Percentiles rank a stretch among this genome's conserved stretches.
These are phyloP conservation scores for Scutellaria barbata DNA, from an alignment of 257 asterid genomes.

Conservation along the genomic window DNA sequence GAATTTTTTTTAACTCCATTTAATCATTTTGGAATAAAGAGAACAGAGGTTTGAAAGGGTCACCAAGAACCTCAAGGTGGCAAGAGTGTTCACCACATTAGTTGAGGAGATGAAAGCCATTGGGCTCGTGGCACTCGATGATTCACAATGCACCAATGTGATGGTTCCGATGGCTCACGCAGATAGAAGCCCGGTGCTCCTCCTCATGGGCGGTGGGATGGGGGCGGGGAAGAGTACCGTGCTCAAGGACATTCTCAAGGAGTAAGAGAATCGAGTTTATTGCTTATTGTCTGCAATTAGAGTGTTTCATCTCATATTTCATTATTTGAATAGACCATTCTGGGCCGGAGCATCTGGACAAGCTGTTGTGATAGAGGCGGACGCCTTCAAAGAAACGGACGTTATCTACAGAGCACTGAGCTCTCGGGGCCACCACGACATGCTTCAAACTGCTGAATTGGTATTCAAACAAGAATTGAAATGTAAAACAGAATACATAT, in stretches of 20 bases:
- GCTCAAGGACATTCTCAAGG: constrained; percentile 93
- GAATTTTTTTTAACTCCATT: too few species aligned
- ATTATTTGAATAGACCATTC: constrained; percentile 63
- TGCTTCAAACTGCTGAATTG: constrained; percentile 95
- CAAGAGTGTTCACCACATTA: constrained; percentile 83
- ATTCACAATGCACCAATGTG: constrained; percentile 89
- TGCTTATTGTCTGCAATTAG: too few species aligned
- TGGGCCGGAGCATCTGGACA: constrained; percentile 89
- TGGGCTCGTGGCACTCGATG: constrained; percentile 75
- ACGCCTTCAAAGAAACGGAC: constrained; percentile 94
- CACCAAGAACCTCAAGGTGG: constrained; percentile 92
- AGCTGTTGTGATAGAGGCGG: constrained; percentile 94
- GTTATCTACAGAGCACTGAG: constrained; percentile 94
- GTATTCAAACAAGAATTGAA: constrained; percentile 37
- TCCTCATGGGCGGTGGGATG: constrained; percentile 99
- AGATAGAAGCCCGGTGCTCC: constrained; percentile 90
- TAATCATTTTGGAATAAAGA: constrained; percentile 45
- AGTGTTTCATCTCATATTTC: too few species aligned
- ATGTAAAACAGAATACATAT: neutral
- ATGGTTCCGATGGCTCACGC: constrained; percentile 98
- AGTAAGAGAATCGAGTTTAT: constrained; percentile 49
- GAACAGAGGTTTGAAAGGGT: constrained; percentile 94
- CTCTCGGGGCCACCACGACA: constrained; percentile 91
- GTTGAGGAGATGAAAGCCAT: constrained; percentile 99
- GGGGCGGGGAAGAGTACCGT: constrained; percentile 96